These are phyloP conservation scores for Oryza glumipatula DNA, from an alignment of 176 grass and related monocot genomes.

Conservation along the genomic window DNA sequence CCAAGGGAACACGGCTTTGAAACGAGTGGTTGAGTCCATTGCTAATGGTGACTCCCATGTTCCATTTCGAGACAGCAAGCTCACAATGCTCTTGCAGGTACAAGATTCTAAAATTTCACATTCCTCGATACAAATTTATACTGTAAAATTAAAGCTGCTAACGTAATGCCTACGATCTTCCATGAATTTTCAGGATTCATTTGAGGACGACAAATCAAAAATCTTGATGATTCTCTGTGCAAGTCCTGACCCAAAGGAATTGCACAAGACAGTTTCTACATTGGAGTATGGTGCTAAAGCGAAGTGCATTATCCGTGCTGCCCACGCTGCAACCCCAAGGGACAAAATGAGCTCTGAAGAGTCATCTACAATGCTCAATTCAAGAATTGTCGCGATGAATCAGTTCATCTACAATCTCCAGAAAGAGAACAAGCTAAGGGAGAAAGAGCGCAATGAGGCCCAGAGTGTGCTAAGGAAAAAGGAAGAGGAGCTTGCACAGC, in stretches of 20 bases:
- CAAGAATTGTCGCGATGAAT: conserved; percentile 81
- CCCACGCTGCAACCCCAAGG: conserved; percentile 67
- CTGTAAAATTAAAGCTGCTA: neutral
- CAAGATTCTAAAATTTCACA: neutral
- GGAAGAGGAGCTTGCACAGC: conserved; percentile 65
- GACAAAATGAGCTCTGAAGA: conserved; percentile 67
- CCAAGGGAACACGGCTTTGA: conserved; percentile 85
- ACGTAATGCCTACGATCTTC: conserved; percentile 3
- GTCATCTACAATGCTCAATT: conserved; percentile 63
- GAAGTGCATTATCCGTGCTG: conserved; percentile 84
- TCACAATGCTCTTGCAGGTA: conserved; percentile 96
- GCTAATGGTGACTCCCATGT: conserved; percentile 95
- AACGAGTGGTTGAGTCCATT: conserved; percentile 91
- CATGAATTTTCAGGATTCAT: conserved; percentile 76
- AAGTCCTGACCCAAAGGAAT: conserved; percentile 87
- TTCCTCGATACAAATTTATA: neutral
- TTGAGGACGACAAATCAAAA: conserved; percentile 92
- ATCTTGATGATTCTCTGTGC: conserved; percentile 98
- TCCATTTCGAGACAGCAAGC: conserved; percentile 92
- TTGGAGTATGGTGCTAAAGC: conserved; percentile 96
- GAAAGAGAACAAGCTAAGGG: conserved; percentile 64
- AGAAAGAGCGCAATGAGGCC: conserved; percentile 66
- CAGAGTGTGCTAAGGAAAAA: conserved; percentile 54
- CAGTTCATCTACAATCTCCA: conserved; percentile 84
- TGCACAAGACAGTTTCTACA: conserved; percentile 92